Percentiles rank a stretch among this genome's conserved stretches.
phyloP scores from a whole-genome alignment of 768 basidiomycete species.

The Lactarius indigo region DNA sequence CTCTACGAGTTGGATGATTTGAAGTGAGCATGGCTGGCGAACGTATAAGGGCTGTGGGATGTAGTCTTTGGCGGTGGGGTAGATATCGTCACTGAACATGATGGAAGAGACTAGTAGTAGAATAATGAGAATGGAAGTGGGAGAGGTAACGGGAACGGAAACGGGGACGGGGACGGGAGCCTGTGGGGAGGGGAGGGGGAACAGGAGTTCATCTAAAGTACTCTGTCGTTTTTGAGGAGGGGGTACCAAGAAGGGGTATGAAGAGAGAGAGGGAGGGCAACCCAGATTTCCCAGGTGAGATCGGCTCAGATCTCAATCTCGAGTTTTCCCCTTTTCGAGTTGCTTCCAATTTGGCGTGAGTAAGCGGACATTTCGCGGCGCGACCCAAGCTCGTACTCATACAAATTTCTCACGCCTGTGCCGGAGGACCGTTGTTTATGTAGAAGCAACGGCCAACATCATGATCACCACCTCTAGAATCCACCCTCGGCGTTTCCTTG shows the following conservation, averaged over 20 bases:
- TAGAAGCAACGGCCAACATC: conserved; percentile 11
- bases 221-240: conserved; percentile 19
- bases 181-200: conserved; percentile 9
- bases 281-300: conserved; percentile 20
- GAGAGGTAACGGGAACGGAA: not conserved
- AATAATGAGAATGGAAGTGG: not conserved
- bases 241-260: conserved; percentile 24
- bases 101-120: conserved; percentile 15
- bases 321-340: conserved; percentile 10
- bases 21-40: conserved; percentile 23
- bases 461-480: conserved; percentile 13
- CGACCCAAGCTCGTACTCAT: conserved; percentile 8
- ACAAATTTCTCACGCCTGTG: conserved; percentile 8
- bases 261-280: conserved; percentile 18
- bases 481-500: conserved; percentile 16
- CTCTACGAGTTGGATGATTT: conserved; percentile 27
- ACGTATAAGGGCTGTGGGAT: conserved; percentile 24
- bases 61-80: conserved; percentile 20
- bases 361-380: conserved; percentile 31
- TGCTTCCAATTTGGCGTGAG: conserved; percentile 23
- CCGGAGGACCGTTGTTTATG: conserved; percentile 10
- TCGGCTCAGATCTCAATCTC: conserved; percentile 23
- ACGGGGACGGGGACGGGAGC: conserved; percentile 17
- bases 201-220: conserved; percentile 18
- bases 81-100: conserved; percentile 27